Percentiles rank a stretch among this genome's conserved stretches.
phyloP scores from a whole-genome alignment of 345 rosid species.

The Gossypium arboreum region DNA sequence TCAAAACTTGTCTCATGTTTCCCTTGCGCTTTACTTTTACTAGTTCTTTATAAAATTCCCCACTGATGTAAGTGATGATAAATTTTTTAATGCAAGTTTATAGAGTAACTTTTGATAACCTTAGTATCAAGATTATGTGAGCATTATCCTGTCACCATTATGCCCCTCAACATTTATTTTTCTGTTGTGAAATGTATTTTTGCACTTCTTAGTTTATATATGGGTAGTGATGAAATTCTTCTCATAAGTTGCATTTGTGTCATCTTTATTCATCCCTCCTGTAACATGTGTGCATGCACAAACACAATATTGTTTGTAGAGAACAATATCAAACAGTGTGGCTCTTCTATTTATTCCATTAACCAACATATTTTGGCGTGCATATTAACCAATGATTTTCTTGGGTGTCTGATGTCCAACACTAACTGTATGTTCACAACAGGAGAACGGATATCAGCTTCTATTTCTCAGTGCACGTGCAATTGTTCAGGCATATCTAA shows the following conservation, averaged over 20 bases:
- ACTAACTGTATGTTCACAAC: slow-evolving; percentile 23
- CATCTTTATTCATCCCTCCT: neutral
- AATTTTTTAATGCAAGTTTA: neutral
- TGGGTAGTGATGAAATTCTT: neutral
- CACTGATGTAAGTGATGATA: neutral
- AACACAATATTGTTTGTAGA: neutral
- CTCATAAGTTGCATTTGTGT: neutral
- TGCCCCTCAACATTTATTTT: neutral
- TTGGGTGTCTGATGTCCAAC: neutral
- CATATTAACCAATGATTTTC: neutral
- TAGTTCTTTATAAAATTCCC: neutral
- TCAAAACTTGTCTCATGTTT: neutral
- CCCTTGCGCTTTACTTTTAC: neutral
- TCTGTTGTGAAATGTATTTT: neutral
- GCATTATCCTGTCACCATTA: neutral
- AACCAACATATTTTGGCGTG: neutral
- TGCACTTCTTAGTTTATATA: neutral
- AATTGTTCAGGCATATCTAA: slow-evolving; percentile 88
- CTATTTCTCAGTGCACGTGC: slow-evolving; percentile 93
- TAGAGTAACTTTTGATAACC: neutral
- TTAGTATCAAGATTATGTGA: neutral
- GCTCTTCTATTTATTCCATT: neutral
- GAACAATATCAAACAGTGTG: too few relatives aligned
- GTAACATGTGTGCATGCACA: too few relatives aligned
- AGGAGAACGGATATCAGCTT: slow-evolving; percentile 93